A percentile compares a stretch with the other conserved stretches of the same genome.
Evolutionary conservation across 495 filamentous ascomycete genomes (phyloP).

Genomic region (Lophiotrema nucula): DNA sequence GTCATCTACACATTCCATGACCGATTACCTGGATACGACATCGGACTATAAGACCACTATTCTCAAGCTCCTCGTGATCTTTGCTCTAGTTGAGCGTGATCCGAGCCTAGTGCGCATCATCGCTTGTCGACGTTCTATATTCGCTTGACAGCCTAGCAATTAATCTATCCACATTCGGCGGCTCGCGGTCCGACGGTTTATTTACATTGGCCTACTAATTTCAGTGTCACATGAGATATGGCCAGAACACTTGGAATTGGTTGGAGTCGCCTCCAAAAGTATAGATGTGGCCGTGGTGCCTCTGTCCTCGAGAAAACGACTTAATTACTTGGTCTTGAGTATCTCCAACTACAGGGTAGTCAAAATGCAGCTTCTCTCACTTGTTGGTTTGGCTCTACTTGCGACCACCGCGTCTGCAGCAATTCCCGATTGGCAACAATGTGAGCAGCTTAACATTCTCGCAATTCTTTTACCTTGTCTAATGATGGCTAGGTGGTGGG

Average conservation of each 20-base stretch:
- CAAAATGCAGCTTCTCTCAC: constrained; percentile 17
- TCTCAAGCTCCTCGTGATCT: too few species aligned
- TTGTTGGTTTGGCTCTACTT: constrained; percentile 16
- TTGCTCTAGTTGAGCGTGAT: constrained; percentile 1
- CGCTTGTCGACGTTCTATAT: not conserved
- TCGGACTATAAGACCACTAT: too few species aligned
- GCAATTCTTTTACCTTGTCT: not conserved
- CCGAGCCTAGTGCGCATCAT: not conserved
- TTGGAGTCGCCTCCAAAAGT: not conserved
- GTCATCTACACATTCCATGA: too few species aligned
- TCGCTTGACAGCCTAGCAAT: constrained; percentile 22
- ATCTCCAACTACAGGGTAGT: not conserved
- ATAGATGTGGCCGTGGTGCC: too few species aligned
- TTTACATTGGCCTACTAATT: constrained; percentile 12
- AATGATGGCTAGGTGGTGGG: constrained; percentile 20
- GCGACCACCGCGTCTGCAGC: constrained; percentile 20
- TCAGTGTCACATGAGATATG: constrained; percentile 9
- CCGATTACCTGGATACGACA: too few species aligned
- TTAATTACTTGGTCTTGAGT: too few species aligned
- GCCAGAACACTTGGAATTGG: not conserved
- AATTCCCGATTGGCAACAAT: constrained; percentile 22
- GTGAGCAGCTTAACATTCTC: constrained; percentile 3
- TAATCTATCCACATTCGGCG: constrained; percentile 20
- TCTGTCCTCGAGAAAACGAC: too few species aligned
- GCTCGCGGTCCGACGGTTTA: constrained; percentile 32